Conservation (phyloP, 2,329 filamentous ascomycete genomes). For the Triangularia setosa region DNA sequence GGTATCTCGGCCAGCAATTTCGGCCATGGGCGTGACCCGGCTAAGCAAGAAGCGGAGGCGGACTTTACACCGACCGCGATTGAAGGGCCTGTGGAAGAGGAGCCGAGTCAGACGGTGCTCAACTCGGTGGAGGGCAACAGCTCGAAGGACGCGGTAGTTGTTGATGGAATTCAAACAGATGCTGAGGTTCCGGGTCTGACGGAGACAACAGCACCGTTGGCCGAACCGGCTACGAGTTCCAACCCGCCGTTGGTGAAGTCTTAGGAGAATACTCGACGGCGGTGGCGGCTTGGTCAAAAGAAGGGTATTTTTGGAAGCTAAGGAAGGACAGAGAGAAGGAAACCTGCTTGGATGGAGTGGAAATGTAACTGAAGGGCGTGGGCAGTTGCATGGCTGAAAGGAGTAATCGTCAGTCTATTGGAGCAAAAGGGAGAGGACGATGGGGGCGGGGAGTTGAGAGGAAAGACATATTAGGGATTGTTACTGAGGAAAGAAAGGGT, state of each 20-base stretch:
- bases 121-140: background rate
- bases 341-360: background rate
- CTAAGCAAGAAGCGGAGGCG: slow-evolving; percentile 27
- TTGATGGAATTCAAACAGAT: background rate
- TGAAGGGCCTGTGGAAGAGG: slow-evolving; percentile 50
- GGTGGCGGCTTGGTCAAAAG: background rate
- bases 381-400: background rate
- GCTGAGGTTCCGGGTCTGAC: background rate
- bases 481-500: background rate
- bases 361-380: background rate
- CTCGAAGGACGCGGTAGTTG: background rate
- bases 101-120: slow-evolving; percentile 36
- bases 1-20: slow-evolving; percentile 61
- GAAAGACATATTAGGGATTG: background rate
- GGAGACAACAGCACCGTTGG: background rate
- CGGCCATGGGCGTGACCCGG: slow-evolving; percentile 51
- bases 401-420: background rate
- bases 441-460: background rate
- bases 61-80: slow-evolving; percentile 50
- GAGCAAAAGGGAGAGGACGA: background rate
- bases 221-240: background rate
- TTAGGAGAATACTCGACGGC: background rate
- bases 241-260: background rate
- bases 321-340: background rate
- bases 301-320: background rate